phyloP scores from a whole-genome alignment of 495 filamentous ascomycete genomes.

The Lasiosphaeriaceae sp. region DNA sequence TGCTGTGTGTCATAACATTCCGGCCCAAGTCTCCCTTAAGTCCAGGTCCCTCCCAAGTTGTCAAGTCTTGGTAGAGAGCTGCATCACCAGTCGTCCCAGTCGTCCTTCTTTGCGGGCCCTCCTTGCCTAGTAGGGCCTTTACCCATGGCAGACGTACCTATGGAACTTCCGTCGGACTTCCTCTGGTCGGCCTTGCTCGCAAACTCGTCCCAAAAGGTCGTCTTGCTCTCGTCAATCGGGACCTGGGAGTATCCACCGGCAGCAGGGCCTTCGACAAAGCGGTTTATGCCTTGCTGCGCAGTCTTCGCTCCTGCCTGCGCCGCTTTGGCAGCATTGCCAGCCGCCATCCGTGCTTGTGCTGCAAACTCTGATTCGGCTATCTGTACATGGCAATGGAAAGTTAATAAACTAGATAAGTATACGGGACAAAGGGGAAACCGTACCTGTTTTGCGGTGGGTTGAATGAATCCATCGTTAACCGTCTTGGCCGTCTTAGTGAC shows the following conservation, averaged over 20 bases:
- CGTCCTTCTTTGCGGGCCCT: constrained; percentile 49
- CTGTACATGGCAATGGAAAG: constrained; percentile 32
- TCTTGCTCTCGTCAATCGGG: constrained; percentile 57
- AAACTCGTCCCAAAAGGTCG: constrained; percentile 90
- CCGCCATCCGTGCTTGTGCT: constrained; percentile 71
- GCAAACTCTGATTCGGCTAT: constrained; percentile 85
- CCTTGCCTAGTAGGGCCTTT: constrained; percentile 42
- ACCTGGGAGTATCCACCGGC: constrained; percentile 27
- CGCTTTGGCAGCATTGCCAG: constrained; percentile 58
- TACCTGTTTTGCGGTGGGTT: constrained; percentile 85
- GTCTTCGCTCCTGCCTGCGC: constrained; percentile 60
- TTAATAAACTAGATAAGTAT: not conserved
- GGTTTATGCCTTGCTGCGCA: constrained; percentile 71
- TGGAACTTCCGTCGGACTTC: constrained; percentile 41
- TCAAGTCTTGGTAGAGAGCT: no score
- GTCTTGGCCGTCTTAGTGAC: constrained; percentile 86
- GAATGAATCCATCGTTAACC: constrained; percentile 82
- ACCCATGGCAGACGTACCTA: constrained; percentile 72
- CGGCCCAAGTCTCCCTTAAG: no score
- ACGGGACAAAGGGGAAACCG: not conserved
- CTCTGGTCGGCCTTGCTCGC: constrained; percentile 48
- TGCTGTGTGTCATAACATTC: no score
- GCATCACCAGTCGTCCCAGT: constrained; percentile 63
- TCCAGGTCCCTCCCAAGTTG: no score
- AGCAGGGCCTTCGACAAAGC: constrained; percentile 69